These are phyloP conservation scores for Cryptococcus deneoformans DNA, from an alignment of 1,284 basidiomycete species.

Conservation along the genomic window DNA sequence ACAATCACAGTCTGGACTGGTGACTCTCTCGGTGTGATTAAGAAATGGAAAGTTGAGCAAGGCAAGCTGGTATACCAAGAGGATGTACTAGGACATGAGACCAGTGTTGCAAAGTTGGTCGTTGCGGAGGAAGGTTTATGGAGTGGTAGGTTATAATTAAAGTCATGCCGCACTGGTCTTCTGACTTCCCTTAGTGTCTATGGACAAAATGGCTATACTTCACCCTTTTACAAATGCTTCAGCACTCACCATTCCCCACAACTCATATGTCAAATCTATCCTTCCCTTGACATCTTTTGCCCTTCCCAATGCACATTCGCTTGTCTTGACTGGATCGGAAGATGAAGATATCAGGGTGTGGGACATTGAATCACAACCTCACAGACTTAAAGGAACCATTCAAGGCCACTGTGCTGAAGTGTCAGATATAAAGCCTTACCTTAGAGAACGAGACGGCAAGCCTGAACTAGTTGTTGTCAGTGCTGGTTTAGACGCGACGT, in stretches of 20 bases:
- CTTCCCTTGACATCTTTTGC: slow-evolving; percentile 61
- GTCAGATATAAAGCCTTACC: slow-evolving; percentile 68
- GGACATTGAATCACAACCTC: slow-evolving; percentile 51
- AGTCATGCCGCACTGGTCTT: neutral
- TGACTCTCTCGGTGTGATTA: slow-evolving; percentile 82
- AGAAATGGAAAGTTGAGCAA: slow-evolving; percentile 42
- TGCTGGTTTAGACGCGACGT: slow-evolving; percentile 76
- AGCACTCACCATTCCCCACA: slow-evolving; percentile 59
- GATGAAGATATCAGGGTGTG: slow-evolving; percentile 72
- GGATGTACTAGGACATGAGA: slow-evolving; percentile 51
- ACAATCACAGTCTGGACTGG: slow-evolving; percentile 62
- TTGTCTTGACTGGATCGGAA: slow-evolving; percentile 67
- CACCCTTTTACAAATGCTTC: slow-evolving; percentile 48
- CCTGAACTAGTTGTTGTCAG: slow-evolving; percentile 72
- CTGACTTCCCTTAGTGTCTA: slow-evolving; percentile 60
- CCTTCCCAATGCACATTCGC: slow-evolving; percentile 60
- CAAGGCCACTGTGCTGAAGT: slow-evolving; percentile 88
- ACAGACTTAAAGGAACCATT: slow-evolving; percentile 56
- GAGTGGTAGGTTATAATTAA: slow-evolving; percentile 62
- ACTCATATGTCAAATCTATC: slow-evolving; percentile 65
- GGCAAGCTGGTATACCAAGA: slow-evolving; percentile 35
- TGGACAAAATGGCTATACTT: slow-evolving; percentile 76
- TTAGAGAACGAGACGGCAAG: slow-evolving; percentile 54
- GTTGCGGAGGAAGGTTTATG: slow-evolving; percentile 68
- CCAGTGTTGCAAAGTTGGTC: slow-evolving; percentile 57